Base-by-base conservation (phyloP, 495 filamentous ascomycete genomes). In the Xylaria nigripes region DNA sequence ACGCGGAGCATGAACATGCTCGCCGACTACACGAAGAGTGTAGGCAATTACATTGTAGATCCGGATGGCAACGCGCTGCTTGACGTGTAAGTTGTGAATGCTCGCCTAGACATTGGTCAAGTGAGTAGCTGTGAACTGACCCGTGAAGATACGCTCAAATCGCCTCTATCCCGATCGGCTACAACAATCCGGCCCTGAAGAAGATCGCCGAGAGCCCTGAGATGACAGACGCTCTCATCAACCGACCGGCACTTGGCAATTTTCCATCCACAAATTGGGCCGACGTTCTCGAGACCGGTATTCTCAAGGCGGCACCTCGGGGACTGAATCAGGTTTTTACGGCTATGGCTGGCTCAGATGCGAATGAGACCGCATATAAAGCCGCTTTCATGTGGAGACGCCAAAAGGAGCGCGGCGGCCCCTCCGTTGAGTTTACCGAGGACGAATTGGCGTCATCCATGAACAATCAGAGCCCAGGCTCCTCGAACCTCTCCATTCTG, bases 361-460 rank as follows among this genome's bases (percentile, higher is more conserved):
- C 93, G 70, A 97, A 96, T 76, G 94, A 99, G 72, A 90, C 89
- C n/a, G 94, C 94, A 47, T 99, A 91, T 80, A 98, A 98, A 72
- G 93, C 93, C 34, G 93, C 93, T 51, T 97, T 97, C 78, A 98
- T 98, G 85, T 98, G 87, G 82, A 86, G 86, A 57, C 86, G 91
- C 21, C 89, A 90, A 67, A 80, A 84, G 41, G 83, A 96, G 72
- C 87, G 93, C 58, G 93, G 93, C 61, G 91, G 91, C 22, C 68
- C 78, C 53, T 64, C 85, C 44, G 86, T 87, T 25, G 89, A 91
- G 58, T 97, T 97, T 74, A 85, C 88, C 18, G 76, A 82, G 29
- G 84, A 89, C 60, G 93, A 98, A 70, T 75, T 92, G 57, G 63
- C 72, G 19, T 83, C 82, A 7, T 76, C 82, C 62, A 98, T 98